Evolutionary conservation across 2,329 filamentous ascomycete genomes (phyloP).

Genomic region (Metarhizium robertsii): DNA sequence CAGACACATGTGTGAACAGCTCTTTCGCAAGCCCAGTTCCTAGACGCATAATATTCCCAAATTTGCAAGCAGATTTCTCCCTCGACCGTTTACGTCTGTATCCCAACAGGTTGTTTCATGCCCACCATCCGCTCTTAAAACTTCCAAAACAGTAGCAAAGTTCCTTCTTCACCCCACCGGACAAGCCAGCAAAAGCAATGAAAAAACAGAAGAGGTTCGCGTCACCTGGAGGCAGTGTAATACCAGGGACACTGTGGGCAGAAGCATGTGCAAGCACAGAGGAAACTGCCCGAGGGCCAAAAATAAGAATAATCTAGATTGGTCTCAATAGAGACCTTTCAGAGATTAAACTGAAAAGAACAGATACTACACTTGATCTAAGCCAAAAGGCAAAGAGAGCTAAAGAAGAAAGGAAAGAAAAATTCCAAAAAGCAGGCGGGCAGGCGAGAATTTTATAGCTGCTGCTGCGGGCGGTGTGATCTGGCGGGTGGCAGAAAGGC

Average conservation of each 20-base stretch:
- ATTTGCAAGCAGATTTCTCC: no score
- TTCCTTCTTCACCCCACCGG: constrained; percentile 29
- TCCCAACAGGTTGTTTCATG: no score
- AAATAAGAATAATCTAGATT: constrained; percentile 74
- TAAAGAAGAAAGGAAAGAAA: constrained; percentile 26
- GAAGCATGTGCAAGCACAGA: constrained; percentile 32
- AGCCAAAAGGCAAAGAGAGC: constrained; percentile 51
- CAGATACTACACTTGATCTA: constrained; percentile 95
- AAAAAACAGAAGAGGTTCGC: constrained; percentile 26
- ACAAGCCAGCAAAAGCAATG: constrained; percentile 29
- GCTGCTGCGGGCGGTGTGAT: constrained; percentile 5
- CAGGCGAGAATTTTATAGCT: constrained; percentile 16
- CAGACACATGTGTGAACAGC: no score
- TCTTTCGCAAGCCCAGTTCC: no score
- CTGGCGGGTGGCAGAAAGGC: constrained; percentile 5
- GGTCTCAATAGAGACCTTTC: constrained; percentile 66
- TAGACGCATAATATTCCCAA: no score
- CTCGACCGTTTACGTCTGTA: rapidly evolving
- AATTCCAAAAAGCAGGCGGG: constrained; percentile 8
- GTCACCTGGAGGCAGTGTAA: constrained; percentile 36
- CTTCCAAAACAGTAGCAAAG: no score
- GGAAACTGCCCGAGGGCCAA: constrained; percentile 25
- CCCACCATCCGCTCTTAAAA: no score
- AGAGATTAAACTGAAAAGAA: constrained; percentile 98
- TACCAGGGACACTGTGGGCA: constrained; percentile 34